Percentiles rank a stretch among this genome's conserved stretches.
Evolutionary conservation across 176 grass and related monocot species (phyloP).

Genomic region (Elaeis guineensis): DNA sequence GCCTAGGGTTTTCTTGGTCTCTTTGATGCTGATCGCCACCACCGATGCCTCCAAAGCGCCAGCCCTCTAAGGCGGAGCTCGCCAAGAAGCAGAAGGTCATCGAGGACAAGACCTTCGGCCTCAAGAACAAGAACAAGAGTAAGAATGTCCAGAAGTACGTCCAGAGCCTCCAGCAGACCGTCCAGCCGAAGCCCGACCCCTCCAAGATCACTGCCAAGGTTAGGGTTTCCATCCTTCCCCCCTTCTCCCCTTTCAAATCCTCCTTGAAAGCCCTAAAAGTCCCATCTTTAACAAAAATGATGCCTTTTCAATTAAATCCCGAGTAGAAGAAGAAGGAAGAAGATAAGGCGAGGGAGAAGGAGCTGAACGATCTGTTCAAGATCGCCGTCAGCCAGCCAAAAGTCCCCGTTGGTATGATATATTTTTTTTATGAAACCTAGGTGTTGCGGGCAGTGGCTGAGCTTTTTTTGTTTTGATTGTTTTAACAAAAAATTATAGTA

Average conservation of each 20-base stretch:
- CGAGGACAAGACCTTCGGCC: slow-evolving; percentile 99
- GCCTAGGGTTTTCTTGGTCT: no score
- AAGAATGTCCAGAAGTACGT: slow-evolving; percentile 99
- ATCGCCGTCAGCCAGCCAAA: slow-evolving; percentile 97
- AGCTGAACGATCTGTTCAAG: slow-evolving; percentile 98
- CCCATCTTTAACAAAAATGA: no score
- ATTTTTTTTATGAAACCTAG: neutral
- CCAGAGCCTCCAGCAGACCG: slow-evolving; percentile 61
- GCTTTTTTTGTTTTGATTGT: no score
- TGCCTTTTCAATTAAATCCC: no score
- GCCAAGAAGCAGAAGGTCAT: slow-evolving; percentile 98
- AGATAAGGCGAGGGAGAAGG: slow-evolving; percentile 87
- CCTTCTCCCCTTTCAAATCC: no score
- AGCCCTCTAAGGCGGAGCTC: slow-evolving; percentile 57
- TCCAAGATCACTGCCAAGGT: slow-evolving; percentile 71
- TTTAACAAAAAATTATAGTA: no score
- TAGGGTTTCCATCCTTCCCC: neutral
- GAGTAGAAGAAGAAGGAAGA: slow-evolving; percentile 99
- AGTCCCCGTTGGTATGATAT: slow-evolving; percentile 71
- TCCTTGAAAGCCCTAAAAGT: no score
- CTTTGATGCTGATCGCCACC: neutral
- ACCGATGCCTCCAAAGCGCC: slow-evolving; percentile 80
- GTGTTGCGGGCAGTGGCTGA: no score
- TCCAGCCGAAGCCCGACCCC: slow-evolving; percentile 67
- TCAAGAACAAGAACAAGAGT: slow-evolving; percentile 99